Evolutionary conservation across 2,329 filamentous ascomycete species (phyloP), one percentile per base, ranked within the genome.

Genomic region (Epichloe sp.): DNA sequence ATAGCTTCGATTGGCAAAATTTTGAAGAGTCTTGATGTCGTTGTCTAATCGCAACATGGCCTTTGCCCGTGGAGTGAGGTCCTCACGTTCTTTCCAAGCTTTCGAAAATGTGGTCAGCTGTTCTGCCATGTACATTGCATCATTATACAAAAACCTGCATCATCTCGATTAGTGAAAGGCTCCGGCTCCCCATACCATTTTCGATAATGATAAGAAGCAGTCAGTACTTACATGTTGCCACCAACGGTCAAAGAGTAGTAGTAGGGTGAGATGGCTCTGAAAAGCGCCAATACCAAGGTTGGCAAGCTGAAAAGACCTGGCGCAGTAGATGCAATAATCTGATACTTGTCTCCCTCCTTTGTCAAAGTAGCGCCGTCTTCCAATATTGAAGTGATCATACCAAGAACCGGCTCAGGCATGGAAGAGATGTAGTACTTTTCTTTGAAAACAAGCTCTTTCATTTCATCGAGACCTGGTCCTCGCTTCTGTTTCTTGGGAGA

Each of bases 401-500:
- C 74, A 19, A 90, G 73, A 12, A 97, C 81, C 4, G 83, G 79
- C 54, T 88, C 83, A 0, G 93, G 91, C 64, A 96, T 85, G 2
- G 86, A 85, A 0, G 91, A 96, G 48, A 95, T 86, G 53, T 83
- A 86, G 65, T 95, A 98, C 1, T 78, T 86, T 68, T 98, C 93
- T 54, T 77, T 85, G 44, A 97, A 69, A 0, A 86, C 85, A 53
- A 97, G 70, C 62, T 93, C 85, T 51, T 80, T 74, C 8, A 73
- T 71, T 48, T 60, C 53, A 42, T 73, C 53, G 4, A 55, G 50
- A 34, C 66, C 58, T 6, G 59, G 43, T 35, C 60, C 56, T 38
- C 48, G 49, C 36, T 53, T 54, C 36, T 41, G 59, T 5, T 48
- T 57, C 15, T 54, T 55, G 21, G 12, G 48, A 21, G 41, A 44